Base-by-base conservation (phyloP, 164 flowering plant species). In the Akebia trifoliata region DNA sequence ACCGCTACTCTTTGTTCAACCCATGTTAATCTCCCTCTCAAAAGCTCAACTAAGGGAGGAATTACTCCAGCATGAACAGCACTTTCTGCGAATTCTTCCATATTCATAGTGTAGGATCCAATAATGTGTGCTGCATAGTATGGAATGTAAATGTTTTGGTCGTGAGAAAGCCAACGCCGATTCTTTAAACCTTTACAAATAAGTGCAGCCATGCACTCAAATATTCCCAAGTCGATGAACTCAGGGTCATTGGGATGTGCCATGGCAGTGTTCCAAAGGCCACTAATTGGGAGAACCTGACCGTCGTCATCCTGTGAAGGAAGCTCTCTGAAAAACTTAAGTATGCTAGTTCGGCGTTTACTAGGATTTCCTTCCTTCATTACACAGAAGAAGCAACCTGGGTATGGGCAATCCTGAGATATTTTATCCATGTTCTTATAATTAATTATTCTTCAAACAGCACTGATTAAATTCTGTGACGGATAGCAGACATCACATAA, bases 261-360 rank as follows among this genome's bases (percentile, higher is more conserved):
- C 99, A 94, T 94, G 15, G 99, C 99, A 36, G 97, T 88, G 69
- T 94, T 94, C 99, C 99, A 94, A 38, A 90, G 87, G 59, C 97
- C 96, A 74, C 96, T 94, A 28, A 90, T 88, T 9, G 96, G 96
- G 17, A 94, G 97, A 64, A 94, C 99, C 74, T 94, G 99, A 56
- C 97, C 97, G 68, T 94, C 96, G 38, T 94, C 96, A 67, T 94
- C 97, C 59, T 84, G 95, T 12, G 85, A 81, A 42, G 97, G 97
- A 67, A 94, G 96, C 54, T 94, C 99, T 62, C 93, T 75, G 65
- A 94, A 94, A 69, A 87, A 94, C 56, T 90, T 94, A n/a, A 82
- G 55, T 48, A 94, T 77, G 56, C 95, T 83, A 35, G 90, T 64
- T 77, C 97, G 74, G 51, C 99, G 87, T 60, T 88, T 90, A 58